A percentile compares a stretch with the other conserved stretches of the same genome.
These are phyloP conservation scores for Beauveria scarabaeidicola DNA, from an alignment of 2,329 filamentous ascomycete species.

Conservation along the genomic window DNA sequence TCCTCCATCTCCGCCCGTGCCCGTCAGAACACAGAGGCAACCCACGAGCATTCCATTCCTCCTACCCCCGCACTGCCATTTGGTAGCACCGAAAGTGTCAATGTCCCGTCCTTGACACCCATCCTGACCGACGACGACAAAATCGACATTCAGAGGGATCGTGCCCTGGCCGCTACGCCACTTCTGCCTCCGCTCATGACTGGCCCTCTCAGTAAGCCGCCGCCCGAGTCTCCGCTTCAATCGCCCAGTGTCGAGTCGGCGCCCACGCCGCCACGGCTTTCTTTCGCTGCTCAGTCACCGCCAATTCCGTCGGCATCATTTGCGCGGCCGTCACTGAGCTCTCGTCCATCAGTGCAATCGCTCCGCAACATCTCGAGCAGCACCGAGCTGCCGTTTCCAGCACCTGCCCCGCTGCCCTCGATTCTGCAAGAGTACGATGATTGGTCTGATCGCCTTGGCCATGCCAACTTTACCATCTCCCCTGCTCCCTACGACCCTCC, in stretches of 20 bases:
- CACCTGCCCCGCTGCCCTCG: constrained; percentile 40
- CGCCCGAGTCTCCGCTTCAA: constrained; percentile 71
- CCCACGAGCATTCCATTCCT: constrained; percentile 45
- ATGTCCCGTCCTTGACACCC: constrained; percentile 29
- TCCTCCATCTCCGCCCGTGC: constrained; percentile 64
- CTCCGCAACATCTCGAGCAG: constrained; percentile 58
- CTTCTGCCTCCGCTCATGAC: constrained; percentile 75
- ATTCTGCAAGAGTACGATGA: constrained; percentile 65
- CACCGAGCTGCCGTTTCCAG: constrained; percentile 39
- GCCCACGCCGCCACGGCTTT: constrained; percentile 33
- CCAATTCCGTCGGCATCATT: constrained; percentile 18
- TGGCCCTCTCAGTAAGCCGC: constrained; percentile 44
- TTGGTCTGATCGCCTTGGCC: constrained; percentile 79
- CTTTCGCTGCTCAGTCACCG: constrained; percentile 41
- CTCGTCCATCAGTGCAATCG: constrained; percentile 68
- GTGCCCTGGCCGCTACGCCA: constrained; percentile 65
- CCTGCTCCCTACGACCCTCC: constrained; percentile 72
- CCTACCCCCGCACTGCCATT: constrained; percentile 57
- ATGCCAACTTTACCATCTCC: constrained; percentile 85
- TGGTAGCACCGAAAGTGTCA: constrained; percentile 49
- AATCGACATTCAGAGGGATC: constrained; percentile 48
- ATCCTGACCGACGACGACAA: constrained; percentile 38
- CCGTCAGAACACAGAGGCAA: constrained; percentile 35
- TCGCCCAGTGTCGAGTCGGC: constrained; percentile 66
- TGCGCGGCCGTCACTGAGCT: constrained; percentile 58